Base-by-base conservation (phyloP, 1,139 yeast genomes). In the Suhomyces wounanorum region DNA sequence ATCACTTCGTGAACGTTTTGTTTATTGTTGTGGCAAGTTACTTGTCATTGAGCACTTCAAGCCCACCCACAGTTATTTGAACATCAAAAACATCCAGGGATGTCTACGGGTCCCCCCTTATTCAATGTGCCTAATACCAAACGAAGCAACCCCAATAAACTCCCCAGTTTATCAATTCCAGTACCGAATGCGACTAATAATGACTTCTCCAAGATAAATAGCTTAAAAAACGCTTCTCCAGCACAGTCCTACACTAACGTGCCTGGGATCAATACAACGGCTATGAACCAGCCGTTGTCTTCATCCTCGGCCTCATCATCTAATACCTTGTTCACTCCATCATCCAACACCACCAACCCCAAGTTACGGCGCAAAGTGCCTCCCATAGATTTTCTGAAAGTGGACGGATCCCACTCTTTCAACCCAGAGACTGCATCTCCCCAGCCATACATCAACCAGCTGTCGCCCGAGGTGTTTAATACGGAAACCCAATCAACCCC, bases 291-390 rank as follows among this genome's bases (percentile, higher is more conserved):
- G 38, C 51, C 43, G 38, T 45, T 18, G 18, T 40, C 48, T 6
- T 44, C 51, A 8, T 41, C 51, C 3, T 48, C 52, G 9, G 40
- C 52, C 4, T 49, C 52, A 13, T 47, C 55, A 18, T 45, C 54
- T 8, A 51, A 49, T 13, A 45, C 59, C 30, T 25, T 53, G 14
- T 48, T 47, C 39, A 52, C 58, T 3, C 53, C 55, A n/a, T 49
- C 51, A 37, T 25, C 51, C 35, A 52, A 44, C 35, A 33, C 52
- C 23, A 39, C 48, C 36, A 49, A 47, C 23, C 63, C 59, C 55
- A 64, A 65, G 40, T 66, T 69, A 66, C 54, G 61, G 18, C 52
- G 81, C 45, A 76, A 75, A 56, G 79, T 79, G 11, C 79, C 79
- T 7, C 79, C 79, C 23, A 71, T 74, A 17, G 77, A 73, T 55